These are phyloP conservation scores for Kwoniella mangroviensis DNA, from an alignment of 768 basidiomycete genomes.

Conservation along the genomic window DNA sequence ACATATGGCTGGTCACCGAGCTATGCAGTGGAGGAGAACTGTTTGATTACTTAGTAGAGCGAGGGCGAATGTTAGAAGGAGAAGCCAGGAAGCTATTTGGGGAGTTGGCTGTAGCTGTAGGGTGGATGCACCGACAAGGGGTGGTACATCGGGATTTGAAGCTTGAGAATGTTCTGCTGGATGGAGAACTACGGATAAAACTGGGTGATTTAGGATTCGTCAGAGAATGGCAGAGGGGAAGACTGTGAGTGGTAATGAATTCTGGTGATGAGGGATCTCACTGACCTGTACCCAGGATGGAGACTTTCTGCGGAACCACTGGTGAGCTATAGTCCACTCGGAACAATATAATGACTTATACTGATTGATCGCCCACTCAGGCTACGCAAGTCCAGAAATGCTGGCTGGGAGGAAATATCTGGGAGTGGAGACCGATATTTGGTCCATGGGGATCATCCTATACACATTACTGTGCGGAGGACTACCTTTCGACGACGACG, in stretches of 20 bases:
- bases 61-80: slow-evolving; percentile 80
- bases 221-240: slow-evolving; percentile 66
- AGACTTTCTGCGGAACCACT: slow-evolving; percentile 94
- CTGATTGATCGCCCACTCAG: slow-evolving; percentile 8
- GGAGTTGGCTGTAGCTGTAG: slow-evolving; percentile 91
- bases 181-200: slow-evolving; percentile 88
- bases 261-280: not conserved
- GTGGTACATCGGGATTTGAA: slow-evolving; percentile 97
- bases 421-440: slow-evolving; percentile 91
- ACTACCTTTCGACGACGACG: slow-evolving; percentile 87
- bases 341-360: not conserved
- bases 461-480: slow-evolving; percentile 88
- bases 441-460: slow-evolving; percentile 91
- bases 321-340: slow-evolving; percentile 60
- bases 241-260: slow-evolving; percentile 36
- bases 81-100: slow-evolving; percentile 90
- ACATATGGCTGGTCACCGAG: slow-evolving; percentile 97
- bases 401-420: slow-evolving; percentile 82
- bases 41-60: slow-evolving; percentile 97
- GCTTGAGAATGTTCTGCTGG: slow-evolving; percentile 89
- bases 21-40: slow-evolving; percentile 96
- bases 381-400: slow-evolving; percentile 89
- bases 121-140: slow-evolving; percentile 86
- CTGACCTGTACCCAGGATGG: slow-evolving; percentile 77
- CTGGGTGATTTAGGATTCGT: slow-evolving; percentile 96